A percentile compares a stretch with the other conserved stretches of the same genome.
Evolutionary conservation across 192 early-diverging fungal species (phyloP).

Genomic region (Backusella westeae): DNA sequence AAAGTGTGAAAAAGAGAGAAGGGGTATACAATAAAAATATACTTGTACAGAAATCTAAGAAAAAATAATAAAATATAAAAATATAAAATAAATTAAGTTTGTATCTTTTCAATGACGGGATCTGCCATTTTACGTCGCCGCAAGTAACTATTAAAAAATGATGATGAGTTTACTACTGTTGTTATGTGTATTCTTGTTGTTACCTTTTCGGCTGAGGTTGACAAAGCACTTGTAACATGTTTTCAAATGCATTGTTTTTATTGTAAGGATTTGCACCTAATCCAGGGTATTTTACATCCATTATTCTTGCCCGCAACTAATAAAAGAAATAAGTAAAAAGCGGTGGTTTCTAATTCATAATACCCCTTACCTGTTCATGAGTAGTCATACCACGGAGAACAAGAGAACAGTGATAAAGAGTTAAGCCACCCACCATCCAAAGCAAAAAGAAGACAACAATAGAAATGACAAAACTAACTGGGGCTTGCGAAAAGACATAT

Average conservation of each 20-base stretch:
- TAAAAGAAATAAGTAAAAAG: neutral
- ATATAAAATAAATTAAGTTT: neutral
- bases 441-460: conserved; percentile 62
- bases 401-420: conserved; percentile 75
- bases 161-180: neutral
- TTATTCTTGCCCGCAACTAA: conserved; percentile 18
- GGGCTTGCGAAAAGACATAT: conserved; percentile 18
- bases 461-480: conserved; percentile 54
- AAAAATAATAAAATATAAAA: neutral
- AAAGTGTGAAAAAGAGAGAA: neutral
- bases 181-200: neutral
- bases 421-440: conserved; percentile 70
- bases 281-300: conserved; percentile 7
- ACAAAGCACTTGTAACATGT: conserved; percentile 28
- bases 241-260: conserved; percentile 16
- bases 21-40: neutral
- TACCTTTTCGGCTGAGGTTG: conserved; percentile 34
- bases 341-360: neutral
- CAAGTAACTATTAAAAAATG: conserved; percentile 18
- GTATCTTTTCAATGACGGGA: conserved; percentile 2
- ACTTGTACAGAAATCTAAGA: neutral
- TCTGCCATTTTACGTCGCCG: conserved; percentile 24
- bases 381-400: conserved; percentile 78
- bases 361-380: conserved; percentile 73
- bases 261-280: conserved; percentile 22